Evolutionary conservation across 805 yeast genomes (phyloP), one percentile per base, ranked within the genome.

Genomic region (Starmerella tilneyi): DNA sequence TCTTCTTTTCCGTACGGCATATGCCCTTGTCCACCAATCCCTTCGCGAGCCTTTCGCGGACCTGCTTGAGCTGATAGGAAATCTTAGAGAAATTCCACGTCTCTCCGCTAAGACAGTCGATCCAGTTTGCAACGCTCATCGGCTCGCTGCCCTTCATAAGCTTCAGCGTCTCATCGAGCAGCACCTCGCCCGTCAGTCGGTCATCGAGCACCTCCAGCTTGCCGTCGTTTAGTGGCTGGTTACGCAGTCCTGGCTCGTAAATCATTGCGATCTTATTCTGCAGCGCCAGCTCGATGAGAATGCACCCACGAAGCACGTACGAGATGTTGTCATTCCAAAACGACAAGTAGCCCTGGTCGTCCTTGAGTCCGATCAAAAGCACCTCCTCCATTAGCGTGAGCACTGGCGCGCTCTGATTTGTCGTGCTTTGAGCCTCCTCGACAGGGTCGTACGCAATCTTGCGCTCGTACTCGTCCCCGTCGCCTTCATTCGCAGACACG

Each of bases 281-380:
- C 58, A 92, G 76, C 2, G 96, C 95, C 64, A 92, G 72, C 64
- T 92, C 98, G 61, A 92, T 73, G 44, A 92, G 59, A 48, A 92
- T 89, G 62, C 96, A 82, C 11, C 98, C 98, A 57, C 98, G 78
- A 48, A 92, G 72, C 1, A 96, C 95, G 66, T 92, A 92, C 20
- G 96, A 85, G 44, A 92, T 88, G 64, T 85, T 88, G 65, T 92
- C 98, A 62, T 92, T 92, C 98, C 98, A 92, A 66, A 92, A 92
- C 23, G 96, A 85, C 36, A 92, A 70, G 63, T 89, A 86, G 11
- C 98, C 98, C 64, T 92, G 97, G 56, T 83, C 82, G 65, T 92
- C 97, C 60, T 89, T 88, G 53, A 92, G 72, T 5, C 98, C 98
- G 69, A 92, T 74, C 51, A 92, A 72, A 53, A 92, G 69, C 6